Percentiles rank a stretch among this genome's conserved stretches.
phyloP scores from a whole-genome alignment of 2,329 filamentous ascomycete genomes.

The Alternaria ethzedia region DNA sequence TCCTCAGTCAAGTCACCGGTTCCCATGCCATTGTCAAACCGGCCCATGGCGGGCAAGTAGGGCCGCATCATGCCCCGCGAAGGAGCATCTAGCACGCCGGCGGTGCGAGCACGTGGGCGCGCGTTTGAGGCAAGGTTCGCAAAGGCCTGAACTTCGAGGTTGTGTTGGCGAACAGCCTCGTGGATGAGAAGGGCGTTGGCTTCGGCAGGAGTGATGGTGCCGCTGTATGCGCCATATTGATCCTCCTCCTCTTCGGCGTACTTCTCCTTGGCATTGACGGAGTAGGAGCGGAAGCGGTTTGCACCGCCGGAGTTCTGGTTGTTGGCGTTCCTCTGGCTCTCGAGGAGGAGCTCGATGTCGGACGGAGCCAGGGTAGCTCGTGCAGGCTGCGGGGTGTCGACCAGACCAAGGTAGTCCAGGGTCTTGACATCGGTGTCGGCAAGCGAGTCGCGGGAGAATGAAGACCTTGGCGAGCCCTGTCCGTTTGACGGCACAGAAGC shows the following conservation, averaged over 20 bases:
- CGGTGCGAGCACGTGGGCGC: conserved; percentile 87
- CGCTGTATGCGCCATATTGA: conserved; percentile 68
- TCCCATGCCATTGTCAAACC: conserved; percentile 71
- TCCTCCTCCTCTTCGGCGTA: conserved; percentile 90
- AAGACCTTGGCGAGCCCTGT: conserved; percentile 83
- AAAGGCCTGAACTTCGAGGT: conserved; percentile 90
- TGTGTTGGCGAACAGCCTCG: conserved; percentile 85
- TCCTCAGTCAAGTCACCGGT: conserved; percentile 79
- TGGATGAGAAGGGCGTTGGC: conserved; percentile 68
- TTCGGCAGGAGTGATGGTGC: conserved; percentile 65
- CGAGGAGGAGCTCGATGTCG: conserved; percentile 56
- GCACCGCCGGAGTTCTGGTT: conserved; percentile 67
- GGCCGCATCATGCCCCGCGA: conserved; percentile 67
- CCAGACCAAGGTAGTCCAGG: conserved; percentile 91
- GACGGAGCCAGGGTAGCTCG: conserved; percentile 74
- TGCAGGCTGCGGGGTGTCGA: conserved; percentile 86
- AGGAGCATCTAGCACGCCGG: conserved; percentile 85
- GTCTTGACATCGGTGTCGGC: conserved; percentile 91
- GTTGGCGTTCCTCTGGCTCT: conserved; percentile 64
- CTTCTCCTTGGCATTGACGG: conserved; percentile 97
- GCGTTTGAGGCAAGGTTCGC: conserved; percentile 81
- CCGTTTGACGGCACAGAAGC: conserved; percentile 86
- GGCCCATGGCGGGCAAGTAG: conserved; percentile 69
- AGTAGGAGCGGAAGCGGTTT: conserved; percentile 94
- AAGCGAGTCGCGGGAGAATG: conserved; percentile 83